Percentiles rank a stretch among this genome's conserved stretches.
Evolutionary conservation across 129 eudicot species (phyloP).

Genomic region (Apium graveolens): DNA sequence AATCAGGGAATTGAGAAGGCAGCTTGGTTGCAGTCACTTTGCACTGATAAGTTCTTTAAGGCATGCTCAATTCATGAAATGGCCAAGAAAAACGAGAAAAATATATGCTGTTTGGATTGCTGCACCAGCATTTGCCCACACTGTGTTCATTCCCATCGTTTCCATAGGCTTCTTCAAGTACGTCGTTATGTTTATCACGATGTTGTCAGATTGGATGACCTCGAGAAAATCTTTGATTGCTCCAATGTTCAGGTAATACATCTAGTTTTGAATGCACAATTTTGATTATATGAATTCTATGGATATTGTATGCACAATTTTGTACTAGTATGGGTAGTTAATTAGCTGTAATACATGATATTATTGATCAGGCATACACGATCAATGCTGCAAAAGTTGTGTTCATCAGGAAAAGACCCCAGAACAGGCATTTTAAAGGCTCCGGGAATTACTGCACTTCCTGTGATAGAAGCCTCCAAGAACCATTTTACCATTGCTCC

Average conservation of each 20-base stretch:
- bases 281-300: background rate
- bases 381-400: constrained; percentile 92
- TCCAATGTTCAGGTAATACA: constrained; percentile 78
- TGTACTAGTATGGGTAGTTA: background rate
- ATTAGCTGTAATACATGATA: background rate
- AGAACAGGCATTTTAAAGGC: constrained; percentile 92
- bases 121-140: constrained; percentile 93
- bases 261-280: no score
- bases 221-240: constrained; percentile 88
- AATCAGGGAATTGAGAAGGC: constrained; percentile 66
- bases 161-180: constrained; percentile 84
- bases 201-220: constrained; percentile 85
- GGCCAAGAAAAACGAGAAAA: constrained; percentile 92
- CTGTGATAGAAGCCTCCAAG: constrained; percentile 93
- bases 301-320: background rate
- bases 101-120: constrained; percentile 89
- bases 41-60: constrained; percentile 58
- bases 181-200: constrained; percentile 96
- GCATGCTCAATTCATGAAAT: constrained; percentile 68
- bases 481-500: constrained; percentile 94
- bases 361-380: constrained; percentile 64
- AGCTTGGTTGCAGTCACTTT: constrained; percentile 93
- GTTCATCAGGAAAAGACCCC: constrained; percentile 93
- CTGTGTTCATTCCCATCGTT: constrained; percentile 65
- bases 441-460: constrained; percentile 94